These are phyloP conservation scores for Aspergillus clavatus DNA, from an alignment of 2,329 filamentous ascomycete genomes.

Conservation along the genomic window DNA sequence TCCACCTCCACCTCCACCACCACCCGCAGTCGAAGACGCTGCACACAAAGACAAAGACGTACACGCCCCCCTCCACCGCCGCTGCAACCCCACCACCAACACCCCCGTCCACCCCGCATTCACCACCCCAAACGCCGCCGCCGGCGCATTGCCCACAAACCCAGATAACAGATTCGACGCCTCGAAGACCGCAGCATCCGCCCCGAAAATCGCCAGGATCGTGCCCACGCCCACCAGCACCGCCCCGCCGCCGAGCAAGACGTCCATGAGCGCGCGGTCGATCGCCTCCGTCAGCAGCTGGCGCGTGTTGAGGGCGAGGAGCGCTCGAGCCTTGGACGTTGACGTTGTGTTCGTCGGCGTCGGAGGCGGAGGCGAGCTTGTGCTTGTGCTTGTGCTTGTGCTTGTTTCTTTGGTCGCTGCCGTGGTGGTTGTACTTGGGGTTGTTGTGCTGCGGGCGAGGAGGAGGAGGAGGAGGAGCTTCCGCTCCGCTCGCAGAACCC, in stretches of 20 bases:
- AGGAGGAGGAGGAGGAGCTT: constrained; percentile 29
- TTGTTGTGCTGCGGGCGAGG: no score
- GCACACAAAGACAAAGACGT: no score
- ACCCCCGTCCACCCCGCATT: constrained; percentile 48
- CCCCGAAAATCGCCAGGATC: constrained; percentile 51
- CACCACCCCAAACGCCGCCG: constrained; percentile 47
- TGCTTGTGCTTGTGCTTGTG: no score
- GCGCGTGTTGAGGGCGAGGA: constrained; percentile 44
- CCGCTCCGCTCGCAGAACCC: constrained; percentile 43
- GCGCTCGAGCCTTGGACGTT: constrained; percentile 20
- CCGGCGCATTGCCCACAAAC: constrained; percentile 51
- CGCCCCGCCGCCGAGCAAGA: constrained; percentile 47
- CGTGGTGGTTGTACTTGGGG: no score
- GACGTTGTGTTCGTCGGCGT: no score
- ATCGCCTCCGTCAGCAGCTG: constrained; percentile 50
- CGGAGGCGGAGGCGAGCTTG: no score
- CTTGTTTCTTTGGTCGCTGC: no score
- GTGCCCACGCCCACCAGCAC: constrained; percentile 50
- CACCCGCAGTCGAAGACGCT: no score
- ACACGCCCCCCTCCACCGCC: no score
- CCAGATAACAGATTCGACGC: constrained; percentile 53
- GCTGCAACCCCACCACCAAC: constrained; percentile 38
- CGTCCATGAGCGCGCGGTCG: constrained; percentile 50
- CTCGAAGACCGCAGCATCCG: constrained; percentile 38
- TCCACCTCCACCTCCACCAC: neutral